These are phyloP conservation scores for Xenoacremonium recifei DNA, from an alignment of 2,329 filamentous ascomycete species.

Conservation along the genomic window DNA sequence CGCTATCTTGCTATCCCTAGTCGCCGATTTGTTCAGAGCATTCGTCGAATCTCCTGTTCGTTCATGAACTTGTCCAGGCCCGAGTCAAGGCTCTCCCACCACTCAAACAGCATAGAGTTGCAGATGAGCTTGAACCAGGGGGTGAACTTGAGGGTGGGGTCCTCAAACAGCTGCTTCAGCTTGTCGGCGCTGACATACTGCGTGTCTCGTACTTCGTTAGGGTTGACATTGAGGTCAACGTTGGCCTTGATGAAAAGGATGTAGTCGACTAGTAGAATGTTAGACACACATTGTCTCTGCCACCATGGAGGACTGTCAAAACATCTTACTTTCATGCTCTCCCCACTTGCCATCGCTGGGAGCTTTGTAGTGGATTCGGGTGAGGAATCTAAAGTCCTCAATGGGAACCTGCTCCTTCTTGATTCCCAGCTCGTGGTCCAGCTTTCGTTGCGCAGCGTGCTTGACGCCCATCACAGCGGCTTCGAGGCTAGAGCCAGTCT, in stretches of 20 bases:
- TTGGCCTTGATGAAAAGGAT: constrained; percentile 97
- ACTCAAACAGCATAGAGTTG: constrained; percentile 95
- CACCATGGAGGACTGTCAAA: not conserved
- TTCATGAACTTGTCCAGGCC: constrained; percentile 83
- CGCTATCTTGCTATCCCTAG: constrained; percentile 6
- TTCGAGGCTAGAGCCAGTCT: constrained; percentile 80
- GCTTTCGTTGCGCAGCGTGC: constrained; percentile 86
- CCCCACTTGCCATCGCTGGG: constrained; percentile 98
- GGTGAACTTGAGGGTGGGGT: constrained; percentile 81
- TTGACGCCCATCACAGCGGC: constrained; percentile 85
- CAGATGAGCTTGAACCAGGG: constrained; percentile 99
- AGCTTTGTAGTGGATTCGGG: constrained; percentile 96
- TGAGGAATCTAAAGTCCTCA: constrained; percentile 90
- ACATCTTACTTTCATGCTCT: constrained; percentile 86
- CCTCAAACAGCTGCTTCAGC: constrained; percentile 80
- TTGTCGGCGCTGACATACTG: constrained; percentile 81
- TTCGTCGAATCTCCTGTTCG: constrained; percentile 84
- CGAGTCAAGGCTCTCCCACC: constrained; percentile 85
- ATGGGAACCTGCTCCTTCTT: constrained; percentile 83
- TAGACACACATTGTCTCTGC: too few species aligned
- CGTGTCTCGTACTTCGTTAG: constrained; percentile 85
- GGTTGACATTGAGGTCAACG: constrained; percentile 77
- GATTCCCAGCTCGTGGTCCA: constrained; percentile 94
- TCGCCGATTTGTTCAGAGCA: too few species aligned
- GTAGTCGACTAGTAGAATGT: constrained; percentile 73